Conservation (phyloP, 768 basidiomycete species). For the Chalciporus sphaerocephalus region DNA sequence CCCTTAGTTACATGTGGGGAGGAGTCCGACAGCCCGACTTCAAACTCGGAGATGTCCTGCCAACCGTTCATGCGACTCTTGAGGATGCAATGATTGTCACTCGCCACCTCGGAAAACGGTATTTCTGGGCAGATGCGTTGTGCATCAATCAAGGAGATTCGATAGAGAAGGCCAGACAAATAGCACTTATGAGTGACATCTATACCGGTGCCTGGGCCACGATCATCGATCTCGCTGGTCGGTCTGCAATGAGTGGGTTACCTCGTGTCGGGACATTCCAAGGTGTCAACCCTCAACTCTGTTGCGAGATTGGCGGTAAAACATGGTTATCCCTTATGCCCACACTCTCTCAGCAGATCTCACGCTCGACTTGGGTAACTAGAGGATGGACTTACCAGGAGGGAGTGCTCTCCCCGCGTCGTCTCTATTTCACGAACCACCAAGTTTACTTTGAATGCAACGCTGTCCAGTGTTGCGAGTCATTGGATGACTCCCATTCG, state of each 20-base stretch:
- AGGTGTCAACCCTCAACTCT: neutral
- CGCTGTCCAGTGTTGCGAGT: neutral
- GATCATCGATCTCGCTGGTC: neutral
- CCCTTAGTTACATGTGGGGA: conserved; percentile 8
- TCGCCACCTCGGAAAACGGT: conserved; percentile 2
- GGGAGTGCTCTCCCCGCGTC: conserved; percentile 3
- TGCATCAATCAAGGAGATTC: conserved; percentile 3
- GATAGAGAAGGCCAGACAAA: neutral
- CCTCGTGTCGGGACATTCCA: neutral
- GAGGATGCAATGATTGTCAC: conserved; percentile 1
- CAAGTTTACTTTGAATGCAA: conserved; percentile 13
- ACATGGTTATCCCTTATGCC: neutral
- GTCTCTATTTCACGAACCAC: conserved; percentile 5
- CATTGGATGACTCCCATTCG: neutral
- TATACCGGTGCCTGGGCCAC: neutral
- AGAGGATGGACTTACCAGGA: conserved; percentile 11
- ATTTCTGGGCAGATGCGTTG: conserved; percentile 5
- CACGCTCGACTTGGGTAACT: conserved; percentile 2
- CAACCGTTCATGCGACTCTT: neutral
- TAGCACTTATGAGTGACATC: conserved; percentile 2
- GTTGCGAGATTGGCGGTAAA: neutral
- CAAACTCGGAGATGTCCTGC: neutral
- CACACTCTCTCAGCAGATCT: neutral
- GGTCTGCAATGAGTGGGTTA: neutral
- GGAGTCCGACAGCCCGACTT: neutral